A percentile compares a stretch with the other conserved stretches of the same genome.
These are phyloP conservation scores for Aaosphaeria arxii DNA, from an alignment of 2,329 filamentous ascomycete species.

Conservation along the genomic window DNA sequence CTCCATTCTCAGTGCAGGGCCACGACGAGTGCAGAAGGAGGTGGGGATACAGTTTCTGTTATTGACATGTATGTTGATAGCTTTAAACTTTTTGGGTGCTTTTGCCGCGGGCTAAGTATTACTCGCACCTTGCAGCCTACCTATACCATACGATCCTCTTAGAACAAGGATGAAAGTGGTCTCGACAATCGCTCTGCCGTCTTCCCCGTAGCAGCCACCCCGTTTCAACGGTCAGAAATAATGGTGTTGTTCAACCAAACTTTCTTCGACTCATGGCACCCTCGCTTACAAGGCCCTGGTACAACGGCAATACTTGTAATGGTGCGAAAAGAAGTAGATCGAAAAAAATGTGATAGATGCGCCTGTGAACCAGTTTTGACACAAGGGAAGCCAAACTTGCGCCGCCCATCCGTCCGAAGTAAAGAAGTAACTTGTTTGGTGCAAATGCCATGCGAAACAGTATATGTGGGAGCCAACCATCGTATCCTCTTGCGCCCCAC, in stretches of 20 bases:
- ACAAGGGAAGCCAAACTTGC: not conserved
- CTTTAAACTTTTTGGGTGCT: conserved; percentile 2
- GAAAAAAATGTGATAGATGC: not conserved
- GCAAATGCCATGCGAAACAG: conserved; percentile 12
- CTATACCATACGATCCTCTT: not conserved
- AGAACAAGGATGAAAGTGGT: too few species aligned
- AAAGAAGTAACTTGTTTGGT: conserved; percentile 1
- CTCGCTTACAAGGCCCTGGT: too few species aligned
- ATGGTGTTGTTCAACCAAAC: too few species aligned
- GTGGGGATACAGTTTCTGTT: not conserved
- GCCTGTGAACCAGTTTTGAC: not conserved
- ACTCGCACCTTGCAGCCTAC: not conserved
- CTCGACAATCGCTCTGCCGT: too few species aligned
- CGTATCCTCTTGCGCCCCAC: not conserved
- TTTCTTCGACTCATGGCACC: too few species aligned
- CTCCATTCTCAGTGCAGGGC: not conserved
- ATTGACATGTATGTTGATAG: conserved; percentile 2
- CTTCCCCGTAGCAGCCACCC: too few species aligned
- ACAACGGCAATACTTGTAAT: too few species aligned
- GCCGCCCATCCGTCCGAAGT: conserved; percentile 3
- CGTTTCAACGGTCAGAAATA: too few species aligned
- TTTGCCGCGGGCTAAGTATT: conserved; percentile 1
- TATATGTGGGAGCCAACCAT: conserved; percentile 13
- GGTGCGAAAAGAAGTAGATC: not conserved
- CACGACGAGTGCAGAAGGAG: not conserved